These are phyloP conservation scores for Geotrichum restrictum DNA, from an alignment of 1,139 yeast genomes.

Conservation along the genomic window DNA sequence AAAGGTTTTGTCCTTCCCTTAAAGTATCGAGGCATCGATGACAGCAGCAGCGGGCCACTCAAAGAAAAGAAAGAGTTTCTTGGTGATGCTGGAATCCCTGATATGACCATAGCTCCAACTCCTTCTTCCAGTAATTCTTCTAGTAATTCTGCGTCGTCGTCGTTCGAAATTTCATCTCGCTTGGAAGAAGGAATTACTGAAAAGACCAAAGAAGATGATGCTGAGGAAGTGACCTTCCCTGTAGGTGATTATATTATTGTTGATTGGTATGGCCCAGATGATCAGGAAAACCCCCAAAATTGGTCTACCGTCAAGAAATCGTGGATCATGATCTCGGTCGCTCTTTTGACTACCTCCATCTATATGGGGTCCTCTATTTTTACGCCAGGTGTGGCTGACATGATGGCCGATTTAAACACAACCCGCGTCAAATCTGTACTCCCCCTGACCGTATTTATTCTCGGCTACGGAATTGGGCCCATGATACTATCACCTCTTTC, in stretches of 20 bases:
- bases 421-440: constrained; percentile 46
- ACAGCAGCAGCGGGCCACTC: not conserved
- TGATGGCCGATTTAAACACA: constrained; percentile 46
- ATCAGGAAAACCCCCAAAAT: constrained; percentile 57
- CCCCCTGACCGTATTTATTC: constrained; percentile 53
- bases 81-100: constrained; percentile 16
- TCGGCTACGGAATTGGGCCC: constrained; percentile 59
- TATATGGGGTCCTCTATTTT: constrained; percentile 62
- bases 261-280: constrained; percentile 50
- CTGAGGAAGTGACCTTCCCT: constrained; percentile 3
- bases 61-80: not conserved
- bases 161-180: not conserved
- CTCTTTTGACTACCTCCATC: constrained; percentile 49
- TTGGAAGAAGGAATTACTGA: not conserved
- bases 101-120: no score
- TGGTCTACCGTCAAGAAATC: constrained; percentile 47
- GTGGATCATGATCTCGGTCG: constrained; percentile 43
- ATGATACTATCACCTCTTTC: constrained; percentile 53
- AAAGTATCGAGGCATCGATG: constrained; percentile 14
- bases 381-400: constrained; percentile 50
- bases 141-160: no score
- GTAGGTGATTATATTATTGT: constrained; percentile 24
- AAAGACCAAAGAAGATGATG: not conserved
- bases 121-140: not conserved
- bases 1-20: constrained; percentile 25